Base-by-base conservation (phyloP, 257 asterid species). In the Avicennia marina region DNA sequence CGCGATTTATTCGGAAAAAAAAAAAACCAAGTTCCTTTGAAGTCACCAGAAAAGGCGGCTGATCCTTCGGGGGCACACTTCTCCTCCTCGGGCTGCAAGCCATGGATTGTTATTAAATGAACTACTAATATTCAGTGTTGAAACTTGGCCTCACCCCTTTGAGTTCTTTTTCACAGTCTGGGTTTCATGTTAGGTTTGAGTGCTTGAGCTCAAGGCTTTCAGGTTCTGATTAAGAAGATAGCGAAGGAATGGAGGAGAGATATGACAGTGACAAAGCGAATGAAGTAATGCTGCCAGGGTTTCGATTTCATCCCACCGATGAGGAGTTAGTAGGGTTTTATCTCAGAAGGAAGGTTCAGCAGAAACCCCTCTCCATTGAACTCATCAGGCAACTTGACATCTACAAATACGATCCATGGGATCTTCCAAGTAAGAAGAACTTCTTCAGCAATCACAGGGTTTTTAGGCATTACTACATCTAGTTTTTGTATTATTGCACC, bases 331-430 rank as follows among this genome's bases (percentile, higher is more conserved):
- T 91, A 71, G 96, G 95, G 90, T 91, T 91, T 76, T 91, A 91
- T 65, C 77, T 91, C 0, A 83, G 71, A 52, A 83, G 85, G 58
- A 91, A 91, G 81, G 69, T 87, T 50, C 86, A 76, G 22, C 93
- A 85, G 8, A 73, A 77, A 56, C 96, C 95, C 33, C 85, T 85
- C 49, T 75, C 95, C 52, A 83, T 91, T 50, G 94, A 91, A 47
- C 94, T 91, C 62, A 91, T 91, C 73, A 91, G 70, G 71, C 95
- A 91, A 21, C 89, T 88, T 55, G 96, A 91, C 45, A 91, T 91
- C 80, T 91, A 91, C 75, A 91, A 91, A 58, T 85, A 67, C 66
- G 94, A 87, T 72, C 98, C 98, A 27, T 91, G 98, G 98, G 98
- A 91, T 75, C 98, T 90, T 76, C 98, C 98, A 65, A 85, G 98